Evolutionary conservation across 495 filamentous ascomycete species (phyloP), one percentile per base, ranked within the genome.

Genomic region (Aspergillus homomorphus): DNA sequence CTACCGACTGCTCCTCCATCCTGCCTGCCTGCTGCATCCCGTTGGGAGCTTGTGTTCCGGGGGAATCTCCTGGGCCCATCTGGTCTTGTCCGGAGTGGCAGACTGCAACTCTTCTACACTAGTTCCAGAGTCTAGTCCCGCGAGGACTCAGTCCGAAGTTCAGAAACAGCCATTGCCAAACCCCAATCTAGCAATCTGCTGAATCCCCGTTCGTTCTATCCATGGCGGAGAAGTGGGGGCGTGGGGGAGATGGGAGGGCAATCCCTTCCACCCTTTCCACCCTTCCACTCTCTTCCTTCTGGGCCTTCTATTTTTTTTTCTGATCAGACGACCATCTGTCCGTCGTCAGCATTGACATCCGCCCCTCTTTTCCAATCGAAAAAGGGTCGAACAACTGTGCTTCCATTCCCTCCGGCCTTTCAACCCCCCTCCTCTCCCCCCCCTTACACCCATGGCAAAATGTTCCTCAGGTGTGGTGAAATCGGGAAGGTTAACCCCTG

Each of bases 251-350:
- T 18, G 56, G 5, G 38, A 24, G 23, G 16, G 41, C 22, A 51
- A 51, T 45, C 50, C 41, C 24, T 57, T 18, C 38, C 45, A n/a
- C n/a, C n/a, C n/a, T n/a, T 42, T 33, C 54, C 45, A 56, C 53
- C 54, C 46, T 49, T 26, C 45, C 56, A 24, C 49, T 46, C 51
- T 33, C 22, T 55, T 45, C 42, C 30, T 55, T 62, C 59, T 51
- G 56, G 59, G 23, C 50, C 24, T 23, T 56, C 26, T 65, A 66
- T 58, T 62, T 67, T 69, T 71, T 73, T 72, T 74, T 73, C 63
- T 76, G 73, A 74, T 76, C 73, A 74, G 70, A 73, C 70, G 73
- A 76, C 73, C 73, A 55, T 23, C 33, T 28, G 28, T 20, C 57
- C 59, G 56, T 70, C 66, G 63, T 72, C 67, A 71, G 64, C 56